Percentiles rank a stretch among this genome's conserved stretches.
These are phyloP conservation scores for Parietichytrium sp. DNA, from an alignment of 108 stramenopile species.

Conservation along the genomic window DNA sequence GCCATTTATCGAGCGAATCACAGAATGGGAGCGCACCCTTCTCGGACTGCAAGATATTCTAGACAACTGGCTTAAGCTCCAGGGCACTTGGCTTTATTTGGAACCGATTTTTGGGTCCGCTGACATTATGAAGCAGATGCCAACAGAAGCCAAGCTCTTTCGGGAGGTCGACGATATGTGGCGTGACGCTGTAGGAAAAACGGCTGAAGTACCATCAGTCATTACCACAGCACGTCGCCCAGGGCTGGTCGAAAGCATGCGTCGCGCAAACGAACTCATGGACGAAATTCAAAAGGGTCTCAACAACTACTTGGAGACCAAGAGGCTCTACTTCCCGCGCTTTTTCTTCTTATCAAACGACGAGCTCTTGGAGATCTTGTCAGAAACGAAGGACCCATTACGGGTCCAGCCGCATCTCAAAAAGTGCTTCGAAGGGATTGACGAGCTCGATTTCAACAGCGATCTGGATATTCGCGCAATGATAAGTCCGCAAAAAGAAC, in stretches of 20 bases:
- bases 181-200: slow-evolving; percentile 59
- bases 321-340: slow-evolving; percentile 64
- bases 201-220: slow-evolving; percentile 56
- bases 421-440: slow-evolving; percentile 74
- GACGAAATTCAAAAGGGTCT: slow-evolving; percentile 64
- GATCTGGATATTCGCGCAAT: slow-evolving; percentile 65
- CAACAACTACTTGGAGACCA: slow-evolving; percentile 68
- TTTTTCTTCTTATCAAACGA: slow-evolving; percentile 61
- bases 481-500: slow-evolving; percentile 57
- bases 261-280: slow-evolving; percentile 64
- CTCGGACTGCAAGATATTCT: slow-evolving; percentile 59
- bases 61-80: slow-evolving; percentile 72
- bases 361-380: slow-evolving; percentile 67
- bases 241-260: slow-evolving; percentile 55
- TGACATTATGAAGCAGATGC: slow-evolving; percentile 75
- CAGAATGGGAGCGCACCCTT: slow-evolving; percentile 63
- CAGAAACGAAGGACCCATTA: slow-evolving; percentile 70
- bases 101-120: slow-evolving; percentile 71
- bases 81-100: slow-evolving; percentile 70
- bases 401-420: slow-evolving; percentile 71
- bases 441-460: slow-evolving; percentile 60
- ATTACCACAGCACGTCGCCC: slow-evolving; percentile 53
- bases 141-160: slow-evolving; percentile 61
- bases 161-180: slow-evolving; percentile 60
- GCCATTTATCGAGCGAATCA: slow-evolving; percentile 62